Evolutionary conservation across 192 early-diverging fungal genomes (phyloP).

Genomic region (Gaertneriomyces semiglobifer): DNA sequence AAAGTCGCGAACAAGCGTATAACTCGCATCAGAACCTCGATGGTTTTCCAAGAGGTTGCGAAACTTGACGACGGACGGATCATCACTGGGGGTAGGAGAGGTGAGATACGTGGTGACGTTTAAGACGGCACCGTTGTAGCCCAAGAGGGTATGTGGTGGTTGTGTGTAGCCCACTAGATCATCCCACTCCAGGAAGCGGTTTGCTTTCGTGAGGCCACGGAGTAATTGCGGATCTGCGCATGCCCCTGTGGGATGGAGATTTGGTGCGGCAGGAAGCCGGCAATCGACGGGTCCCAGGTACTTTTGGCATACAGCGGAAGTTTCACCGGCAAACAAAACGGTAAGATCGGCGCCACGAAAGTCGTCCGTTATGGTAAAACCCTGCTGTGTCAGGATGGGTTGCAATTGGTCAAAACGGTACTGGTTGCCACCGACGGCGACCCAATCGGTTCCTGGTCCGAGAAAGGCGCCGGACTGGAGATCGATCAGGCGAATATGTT

Average conservation of each 20-base stretch:
- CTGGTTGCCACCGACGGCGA: constrained; percentile 21
- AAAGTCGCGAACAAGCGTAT: constrained; percentile 15
- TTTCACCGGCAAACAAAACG: background rate
- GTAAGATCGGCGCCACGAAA: background rate
- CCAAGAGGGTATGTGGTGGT: constrained; percentile 40
- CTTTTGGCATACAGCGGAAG: background rate
- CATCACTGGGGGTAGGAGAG: background rate
- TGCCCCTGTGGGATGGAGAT: background rate
- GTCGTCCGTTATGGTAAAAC: background rate
- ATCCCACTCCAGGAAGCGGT: constrained; percentile 41
- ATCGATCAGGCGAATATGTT: background rate
- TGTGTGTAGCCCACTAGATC: constrained; percentile 26
- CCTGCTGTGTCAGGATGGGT: background rate
- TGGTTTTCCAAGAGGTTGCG: constrained; percentile 9
- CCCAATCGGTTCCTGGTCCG: background rate
- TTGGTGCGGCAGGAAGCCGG: background rate
- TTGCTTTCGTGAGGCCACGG: constrained; percentile 6
- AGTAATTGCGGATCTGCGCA: background rate
- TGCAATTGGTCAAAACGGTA: constrained; percentile 15
- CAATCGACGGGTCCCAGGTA: background rate
- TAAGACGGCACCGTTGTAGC: constrained; percentile 44
- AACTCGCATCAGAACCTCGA: constrained; percentile 38
- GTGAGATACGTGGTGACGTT: constrained; percentile 38
- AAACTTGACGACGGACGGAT: background rate
- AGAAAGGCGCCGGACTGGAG: no score